Percentiles rank a stretch among this genome's conserved stretches.
phyloP scores from a whole-genome alignment of 1,139 yeast genomes.

The Yamadazyma buinensis region DNA sequence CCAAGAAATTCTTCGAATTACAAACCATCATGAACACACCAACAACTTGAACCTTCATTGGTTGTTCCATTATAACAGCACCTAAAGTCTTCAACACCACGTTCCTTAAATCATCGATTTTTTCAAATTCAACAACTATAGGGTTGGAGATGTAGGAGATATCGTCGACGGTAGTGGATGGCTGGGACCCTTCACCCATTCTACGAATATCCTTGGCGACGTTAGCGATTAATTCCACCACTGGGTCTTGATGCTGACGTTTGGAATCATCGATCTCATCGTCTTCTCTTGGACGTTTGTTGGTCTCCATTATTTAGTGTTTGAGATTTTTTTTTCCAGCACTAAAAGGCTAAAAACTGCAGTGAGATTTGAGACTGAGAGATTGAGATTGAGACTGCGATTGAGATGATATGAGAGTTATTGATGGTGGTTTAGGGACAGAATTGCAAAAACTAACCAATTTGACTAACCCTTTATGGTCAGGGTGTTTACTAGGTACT shows the following conservation, averaged over 20 bases:
- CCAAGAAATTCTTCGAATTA: slow-evolving; percentile 60
- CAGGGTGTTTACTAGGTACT: slow-evolving; percentile 51
- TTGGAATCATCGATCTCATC: slow-evolving; percentile 16
- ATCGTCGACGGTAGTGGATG: slow-evolving; percentile 54
- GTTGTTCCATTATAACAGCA: slow-evolving; percentile 81
- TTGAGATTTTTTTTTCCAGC: too few relatives aligned
- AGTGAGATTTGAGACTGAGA: too few relatives aligned
- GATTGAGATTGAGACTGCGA: background rate
- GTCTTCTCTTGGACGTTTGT: slow-evolving; percentile 14
- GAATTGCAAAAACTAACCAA: slow-evolving; percentile 19
- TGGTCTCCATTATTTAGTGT: slow-evolving; percentile 5
- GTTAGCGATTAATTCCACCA: slow-evolving; percentile 38
- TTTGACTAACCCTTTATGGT: slow-evolving; percentile 44
- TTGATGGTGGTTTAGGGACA: slow-evolving; percentile 34
- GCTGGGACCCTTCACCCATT: slow-evolving; percentile 60
- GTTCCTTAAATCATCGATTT: slow-evolving; percentile 57
- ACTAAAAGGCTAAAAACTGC: too few relatives aligned
- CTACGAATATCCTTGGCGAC: slow-evolving; percentile 57
- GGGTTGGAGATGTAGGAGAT: slow-evolving; percentile 65
- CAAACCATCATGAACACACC: slow-evolving; percentile 69
- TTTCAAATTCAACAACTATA: slow-evolving; percentile 65
- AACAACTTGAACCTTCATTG: slow-evolving; percentile 76
- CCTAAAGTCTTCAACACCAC: slow-evolving; percentile 60
- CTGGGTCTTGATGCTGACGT: slow-evolving; percentile 40
- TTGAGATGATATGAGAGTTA: too few relatives aligned